phyloP scores from a whole-genome alignment of 306 rosid species.

The Prosopis cineraria region DNA sequence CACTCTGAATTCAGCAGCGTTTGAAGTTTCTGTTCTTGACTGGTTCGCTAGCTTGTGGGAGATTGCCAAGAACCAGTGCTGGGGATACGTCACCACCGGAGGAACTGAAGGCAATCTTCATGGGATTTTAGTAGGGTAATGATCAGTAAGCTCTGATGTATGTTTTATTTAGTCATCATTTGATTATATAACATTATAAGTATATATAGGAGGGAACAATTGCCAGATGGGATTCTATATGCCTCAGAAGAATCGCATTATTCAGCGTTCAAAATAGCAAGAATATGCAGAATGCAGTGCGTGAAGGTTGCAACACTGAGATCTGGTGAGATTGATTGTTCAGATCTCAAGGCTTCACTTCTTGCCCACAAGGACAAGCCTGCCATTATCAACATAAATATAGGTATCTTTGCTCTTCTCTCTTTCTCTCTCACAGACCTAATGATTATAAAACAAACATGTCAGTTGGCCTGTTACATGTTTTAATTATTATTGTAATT shows the following conservation, averaged over 20 bases:
- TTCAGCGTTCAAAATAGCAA: background rate
- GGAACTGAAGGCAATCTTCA: conserved; percentile 12
- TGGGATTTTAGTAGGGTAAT: background rate
- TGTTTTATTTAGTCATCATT: background rate
- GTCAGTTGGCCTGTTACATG: too few species aligned
- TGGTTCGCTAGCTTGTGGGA: conserved; percentile 1
- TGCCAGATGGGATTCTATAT: background rate
- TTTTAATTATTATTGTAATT: background rate
- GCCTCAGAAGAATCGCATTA: background rate
- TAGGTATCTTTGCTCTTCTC: background rate
- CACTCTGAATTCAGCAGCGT: background rate
- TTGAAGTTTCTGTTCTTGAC: background rate
- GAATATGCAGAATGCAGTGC: background rate
- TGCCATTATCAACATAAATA: background rate
- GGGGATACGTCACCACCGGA: background rate
- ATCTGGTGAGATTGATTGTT: background rate
- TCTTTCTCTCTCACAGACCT: background rate
- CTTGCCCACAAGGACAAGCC: background rate
- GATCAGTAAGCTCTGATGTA: too few species aligned
- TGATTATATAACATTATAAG: background rate
- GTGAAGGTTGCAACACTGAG: background rate
- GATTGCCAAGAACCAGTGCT: background rate
- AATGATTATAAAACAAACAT: too few species aligned
- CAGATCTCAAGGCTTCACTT: background rate
- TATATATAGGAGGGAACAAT: background rate